Evolutionary conservation across 129 eudicot species (phyloP).

Genomic region (Gnaphalium uliginosum): DNA sequence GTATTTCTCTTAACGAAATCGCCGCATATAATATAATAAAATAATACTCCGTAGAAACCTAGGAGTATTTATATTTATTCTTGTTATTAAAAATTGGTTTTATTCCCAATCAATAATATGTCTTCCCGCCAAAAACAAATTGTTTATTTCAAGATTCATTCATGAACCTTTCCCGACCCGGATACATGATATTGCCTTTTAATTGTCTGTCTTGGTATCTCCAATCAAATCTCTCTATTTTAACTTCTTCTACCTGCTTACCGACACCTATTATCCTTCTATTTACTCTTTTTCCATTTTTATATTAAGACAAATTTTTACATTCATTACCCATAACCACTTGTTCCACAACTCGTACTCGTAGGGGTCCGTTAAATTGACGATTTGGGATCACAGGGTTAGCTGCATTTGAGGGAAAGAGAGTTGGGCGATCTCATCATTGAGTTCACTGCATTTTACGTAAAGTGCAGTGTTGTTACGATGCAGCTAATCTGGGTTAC

Average conservation of each 20-base stretch:
- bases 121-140: slow-evolving; percentile 9
- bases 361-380: too few species aligned
- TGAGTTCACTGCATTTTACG: too few species aligned
- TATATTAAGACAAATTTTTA: background rate
- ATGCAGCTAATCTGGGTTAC: too few species aligned
- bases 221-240: slow-evolving; percentile 25
- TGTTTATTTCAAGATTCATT: slow-evolving; percentile 31
- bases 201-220: slow-evolving; percentile 28
- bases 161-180: slow-evolving; percentile 7
- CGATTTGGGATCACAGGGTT: too few species aligned
- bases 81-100: background rate
- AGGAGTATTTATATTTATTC: too few species aligned
- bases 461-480: too few species aligned
- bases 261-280: slow-evolving; percentile 35
- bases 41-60: too few species aligned
- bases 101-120: background rate
- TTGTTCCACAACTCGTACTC: too few species aligned
- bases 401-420: too few species aligned
- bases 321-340: too few species aligned
- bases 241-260: slow-evolving; percentile 26
- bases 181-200: slow-evolving; percentile 30
- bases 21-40: too few species aligned
- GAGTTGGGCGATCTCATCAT: too few species aligned
- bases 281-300: background rate
- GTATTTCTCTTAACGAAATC: background rate